Percentiles rank a stretch among this genome's conserved stretches.
Evolutionary conservation across 1,284 basidiomycete species (phyloP).

Genomic region (Cryptococcus sp.): DNA sequence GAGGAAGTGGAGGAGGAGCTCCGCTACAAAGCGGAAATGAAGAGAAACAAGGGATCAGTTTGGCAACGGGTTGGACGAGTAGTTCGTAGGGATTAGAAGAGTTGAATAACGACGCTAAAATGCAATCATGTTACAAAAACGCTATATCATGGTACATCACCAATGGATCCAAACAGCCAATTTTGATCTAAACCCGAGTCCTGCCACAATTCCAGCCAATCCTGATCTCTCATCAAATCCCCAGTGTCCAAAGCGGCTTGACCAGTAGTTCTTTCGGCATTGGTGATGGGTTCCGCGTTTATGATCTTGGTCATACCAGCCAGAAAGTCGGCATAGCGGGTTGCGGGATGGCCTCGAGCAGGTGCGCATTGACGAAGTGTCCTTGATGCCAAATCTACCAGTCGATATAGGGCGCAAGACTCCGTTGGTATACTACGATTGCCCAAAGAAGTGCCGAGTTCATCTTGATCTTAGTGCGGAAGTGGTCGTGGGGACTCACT

Average conservation of each 20-base stretch:
- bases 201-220: conserved; percentile 10
- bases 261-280: neutral
- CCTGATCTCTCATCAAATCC: conserved; percentile 1
- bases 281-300: neutral
- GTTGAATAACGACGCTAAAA: too few species aligned
- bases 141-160: neutral
- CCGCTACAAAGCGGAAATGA: neutral
- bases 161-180: conserved; percentile 7
- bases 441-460: too few species aligned
- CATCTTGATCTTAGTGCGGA: neutral
- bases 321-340: conserved; percentile 10
- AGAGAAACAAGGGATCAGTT: too few species aligned
- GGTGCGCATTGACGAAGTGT: conserved; percentile 9
- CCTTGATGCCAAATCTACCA: conserved; percentile 13
- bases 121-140: too few species aligned
- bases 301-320: conserved; percentile 7
- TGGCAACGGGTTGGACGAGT: too few species aligned
- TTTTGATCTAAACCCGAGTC: conserved; percentile 7
- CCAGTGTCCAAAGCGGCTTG: neutral
- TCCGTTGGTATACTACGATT: neutral
- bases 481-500: conserved; percentile 6
- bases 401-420: conserved; percentile 10
- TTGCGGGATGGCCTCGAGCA: conserved; percentile 9
- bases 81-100: too few species aligned
- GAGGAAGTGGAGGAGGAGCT: conserved; percentile 72